Conservation (phyloP, 2,329 filamentous ascomycete genomes). For the Thielaviopsis cerberus region DNA sequence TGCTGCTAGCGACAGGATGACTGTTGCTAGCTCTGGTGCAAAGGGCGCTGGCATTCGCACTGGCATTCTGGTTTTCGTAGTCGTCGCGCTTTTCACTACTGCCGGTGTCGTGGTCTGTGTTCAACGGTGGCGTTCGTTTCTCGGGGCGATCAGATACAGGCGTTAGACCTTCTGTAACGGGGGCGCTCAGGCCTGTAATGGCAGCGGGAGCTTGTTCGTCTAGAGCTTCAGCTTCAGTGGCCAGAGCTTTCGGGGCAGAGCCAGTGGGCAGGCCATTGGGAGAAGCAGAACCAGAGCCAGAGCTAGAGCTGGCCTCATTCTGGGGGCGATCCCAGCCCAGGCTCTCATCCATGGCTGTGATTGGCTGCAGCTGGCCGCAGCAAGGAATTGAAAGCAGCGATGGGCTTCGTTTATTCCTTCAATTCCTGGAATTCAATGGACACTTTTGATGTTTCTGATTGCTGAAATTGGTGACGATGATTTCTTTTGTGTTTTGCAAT, state of each 20-base stretch:
- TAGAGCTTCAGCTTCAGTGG: not conserved
- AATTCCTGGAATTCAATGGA: no score
- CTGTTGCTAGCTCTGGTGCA: no score
- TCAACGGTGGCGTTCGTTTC: not conserved
- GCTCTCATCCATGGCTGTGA: conserved; percentile 3
- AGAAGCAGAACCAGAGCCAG: not conserved
- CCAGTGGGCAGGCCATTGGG: no score
- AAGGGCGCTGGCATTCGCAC: not conserved
- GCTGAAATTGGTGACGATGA: not conserved
- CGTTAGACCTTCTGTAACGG: not conserved
- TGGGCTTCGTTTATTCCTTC: not conserved
- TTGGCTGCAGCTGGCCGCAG: conserved; percentile 7
- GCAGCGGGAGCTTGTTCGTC: not conserved
- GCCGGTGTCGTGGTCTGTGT: not conserved
- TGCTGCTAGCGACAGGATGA: not conserved
- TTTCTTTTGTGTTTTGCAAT: not conserved
- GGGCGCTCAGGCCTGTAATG: not conserved
- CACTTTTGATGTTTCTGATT: no score
- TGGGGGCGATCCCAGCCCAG: not conserved
- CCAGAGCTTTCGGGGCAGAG: not conserved
- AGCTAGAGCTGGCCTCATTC: not conserved
- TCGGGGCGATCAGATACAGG: not conserved
- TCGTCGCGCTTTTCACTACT: no score
- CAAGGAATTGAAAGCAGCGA: not conserved
- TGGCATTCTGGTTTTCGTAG: not conserved